These are phyloP conservation scores for Flaveria trinervia DNA, from an alignment of 129 eudicot genomes.

Conservation along the genomic window DNA sequence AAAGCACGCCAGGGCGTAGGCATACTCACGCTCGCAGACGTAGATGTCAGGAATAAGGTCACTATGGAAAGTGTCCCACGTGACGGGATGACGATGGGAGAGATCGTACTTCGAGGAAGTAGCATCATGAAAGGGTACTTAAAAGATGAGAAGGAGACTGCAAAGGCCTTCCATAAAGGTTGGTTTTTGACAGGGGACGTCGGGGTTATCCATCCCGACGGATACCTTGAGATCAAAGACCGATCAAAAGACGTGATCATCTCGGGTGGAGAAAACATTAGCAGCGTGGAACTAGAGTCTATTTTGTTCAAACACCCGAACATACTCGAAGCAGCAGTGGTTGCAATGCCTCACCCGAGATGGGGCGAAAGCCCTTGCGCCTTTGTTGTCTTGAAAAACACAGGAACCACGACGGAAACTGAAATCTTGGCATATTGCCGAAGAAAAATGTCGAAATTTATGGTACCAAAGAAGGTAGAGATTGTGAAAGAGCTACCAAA, in stretches of 20 bases:
- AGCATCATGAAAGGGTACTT: slow-evolving; percentile 55
- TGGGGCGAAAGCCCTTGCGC: slow-evolving; percentile 65
- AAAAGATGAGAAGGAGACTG: slow-evolving; percentile 44
- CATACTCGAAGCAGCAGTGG: slow-evolving; percentile 55
- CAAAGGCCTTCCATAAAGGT: slow-evolving; percentile 41
- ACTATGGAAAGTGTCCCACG: slow-evolving; percentile 49
- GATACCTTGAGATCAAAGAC: slow-evolving; percentile 58
- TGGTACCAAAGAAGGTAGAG: slow-evolving; percentile 46
- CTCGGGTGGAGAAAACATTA: slow-evolving; percentile 60
- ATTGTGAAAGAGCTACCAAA: slow-evolving; percentile 46
- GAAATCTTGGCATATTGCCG: slow-evolving; percentile 41
- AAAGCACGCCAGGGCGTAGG: slow-evolving; percentile 56
- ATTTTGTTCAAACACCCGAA: slow-evolving; percentile 34
- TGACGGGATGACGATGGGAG: slow-evolving; percentile 49
- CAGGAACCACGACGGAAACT: slow-evolving; percentile 15
- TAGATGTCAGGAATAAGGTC: slow-evolving; percentile 38
- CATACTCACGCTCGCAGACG: slow-evolving; percentile 39
- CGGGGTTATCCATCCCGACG: slow-evolving; percentile 52
- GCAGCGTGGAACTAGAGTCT: slow-evolving; percentile 54
- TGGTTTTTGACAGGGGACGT: slow-evolving; percentile 55
- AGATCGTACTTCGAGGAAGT: slow-evolving; percentile 45
- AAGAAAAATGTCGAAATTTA: slow-evolving; percentile 40
- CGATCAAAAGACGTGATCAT: slow-evolving; percentile 53
- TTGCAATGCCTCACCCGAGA: slow-evolving; percentile 49
- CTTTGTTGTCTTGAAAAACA: slow-evolving; percentile 33